Evolutionary conservation across 352 stramenopile genomes (phyloP), one percentile per base, ranked within the genome.

Genomic region (Aphanomyces cochlioides): DNA sequence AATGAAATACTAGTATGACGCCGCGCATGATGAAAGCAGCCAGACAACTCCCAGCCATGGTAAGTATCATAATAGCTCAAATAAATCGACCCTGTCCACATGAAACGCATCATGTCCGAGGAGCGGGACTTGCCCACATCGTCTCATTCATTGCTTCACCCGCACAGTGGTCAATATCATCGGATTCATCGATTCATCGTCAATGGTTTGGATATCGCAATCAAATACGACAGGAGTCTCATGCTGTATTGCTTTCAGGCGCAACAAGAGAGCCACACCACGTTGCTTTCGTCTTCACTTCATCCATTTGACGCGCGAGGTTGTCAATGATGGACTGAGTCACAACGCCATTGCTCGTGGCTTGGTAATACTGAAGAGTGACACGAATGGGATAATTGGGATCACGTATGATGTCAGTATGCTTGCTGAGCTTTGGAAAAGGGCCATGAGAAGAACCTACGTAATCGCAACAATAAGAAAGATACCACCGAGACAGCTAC

Each of bases 311-410:
- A 37, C 10, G 28, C 7, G 64, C 64, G 17, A 70, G 34, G 3
- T 59, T 15, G 3, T 70, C 47, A 36, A 70, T 45, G 39, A 70
- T 61, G 36, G n/a, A 21, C 13, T 54, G 6, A 17, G 64, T 48
- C 10, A 70, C 48, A 5, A 70, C 47, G 47, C 64, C 64, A 34
- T 70, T 70, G 64, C 45, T 70, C 38, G 64, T 70, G 15, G 64
- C 64, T 63, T 70, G 64, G 54, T 70, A 70, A 47, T 63, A 70
- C 39, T 70, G 64, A n/a, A 60, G 17, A 12, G 64, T 70, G 5
- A 70, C 64, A 15, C 64, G 64, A 43, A 70, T 70, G 10, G 45
- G 64, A 34, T 54, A 70, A 15, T 12, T 15, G 6, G 47, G 4
- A 34, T 70, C 47, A 10, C 64, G 64, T 13, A 2, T 5, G 6